Conservation (phyloP, 2,329 filamentous ascomycete species). For the Monascus ruber region DNA sequence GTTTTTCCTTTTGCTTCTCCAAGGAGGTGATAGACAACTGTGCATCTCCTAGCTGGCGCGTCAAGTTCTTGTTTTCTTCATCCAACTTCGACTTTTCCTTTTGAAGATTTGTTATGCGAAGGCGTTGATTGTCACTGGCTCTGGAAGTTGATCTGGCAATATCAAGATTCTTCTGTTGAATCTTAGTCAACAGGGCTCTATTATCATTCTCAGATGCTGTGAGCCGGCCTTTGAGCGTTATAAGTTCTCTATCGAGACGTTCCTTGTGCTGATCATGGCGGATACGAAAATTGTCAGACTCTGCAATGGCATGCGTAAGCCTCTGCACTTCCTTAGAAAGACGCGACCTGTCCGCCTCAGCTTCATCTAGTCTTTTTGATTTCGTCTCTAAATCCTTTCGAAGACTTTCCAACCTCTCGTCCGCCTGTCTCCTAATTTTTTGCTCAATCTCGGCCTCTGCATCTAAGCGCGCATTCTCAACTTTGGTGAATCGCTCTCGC, state of each 20-base stretch:
- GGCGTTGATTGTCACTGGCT: conserved; percentile 70
- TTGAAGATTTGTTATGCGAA: conserved; percentile 64
- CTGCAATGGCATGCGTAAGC: conserved; percentile 74
- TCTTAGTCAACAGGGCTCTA: conserved; percentile 83
- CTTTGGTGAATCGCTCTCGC: conserved; percentile 69
- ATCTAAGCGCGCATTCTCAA: conserved; percentile 74
- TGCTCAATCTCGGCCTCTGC: conserved; percentile 73
- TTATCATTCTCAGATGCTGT: conserved; percentile 95
- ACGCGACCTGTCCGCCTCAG: conserved; percentile 66
- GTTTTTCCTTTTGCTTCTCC: conserved; percentile 90
- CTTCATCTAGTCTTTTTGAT: conserved; percentile 61
- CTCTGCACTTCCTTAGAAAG: conserved; percentile 72
- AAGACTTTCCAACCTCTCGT: conserved; percentile 67
- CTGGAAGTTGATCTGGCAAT: conserved; percentile 83
- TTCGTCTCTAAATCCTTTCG: conserved; percentile 71
- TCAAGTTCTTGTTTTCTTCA: conserved; percentile 68
- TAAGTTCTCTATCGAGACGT: conserved; percentile 77
- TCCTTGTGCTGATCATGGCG: conserved; percentile 93
- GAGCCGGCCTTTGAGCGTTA: conserved; percentile 80
- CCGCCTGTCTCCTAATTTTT: conserved; percentile 63
- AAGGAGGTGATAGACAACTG: conserved; percentile 72
- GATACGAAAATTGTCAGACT: conserved; percentile 78
- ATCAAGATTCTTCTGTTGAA: conserved; percentile 94
- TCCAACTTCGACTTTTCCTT: conserved; percentile 74
- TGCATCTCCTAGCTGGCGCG: conserved; percentile 74